phyloP scores from a whole-genome alignment of 1,284 basidiomycete genomes.

The Cutaneotrichosporon sp. region DNA sequence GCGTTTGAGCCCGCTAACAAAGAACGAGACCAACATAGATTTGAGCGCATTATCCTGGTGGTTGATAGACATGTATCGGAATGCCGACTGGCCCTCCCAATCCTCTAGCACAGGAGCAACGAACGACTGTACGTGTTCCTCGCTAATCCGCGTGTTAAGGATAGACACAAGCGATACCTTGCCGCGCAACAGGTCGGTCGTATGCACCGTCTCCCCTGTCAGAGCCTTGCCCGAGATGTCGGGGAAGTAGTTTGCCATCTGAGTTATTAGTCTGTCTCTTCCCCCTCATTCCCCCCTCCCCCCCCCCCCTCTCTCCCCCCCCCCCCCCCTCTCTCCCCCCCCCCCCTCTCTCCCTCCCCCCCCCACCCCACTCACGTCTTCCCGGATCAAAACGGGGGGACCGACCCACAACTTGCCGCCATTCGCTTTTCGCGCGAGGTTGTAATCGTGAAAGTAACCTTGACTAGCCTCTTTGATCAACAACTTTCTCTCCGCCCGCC shows the following conservation, averaged over 20 bases:
- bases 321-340: too few relatives aligned
- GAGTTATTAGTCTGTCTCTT: conserved; percentile 8
- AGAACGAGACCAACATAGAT: conserved; percentile 80
- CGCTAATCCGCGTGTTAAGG: conserved; percentile 78
- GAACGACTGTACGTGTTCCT: conserved; percentile 82
- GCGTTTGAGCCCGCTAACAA: conserved; percentile 69
- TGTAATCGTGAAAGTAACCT: conserved; percentile 89
- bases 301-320: neutral
- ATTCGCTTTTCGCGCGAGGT: conserved; percentile 64
- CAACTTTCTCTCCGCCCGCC: conserved; percentile 69
- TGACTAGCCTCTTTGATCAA: conserved; percentile 82
- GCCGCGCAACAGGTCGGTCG: conserved; percentile 71
- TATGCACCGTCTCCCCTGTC: conserved; percentile 66
- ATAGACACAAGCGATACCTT: conserved; percentile 78
- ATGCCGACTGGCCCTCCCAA: conserved; percentile 65
- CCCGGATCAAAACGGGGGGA: conserved; percentile 79
- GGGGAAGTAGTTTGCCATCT: conserved; percentile 90
- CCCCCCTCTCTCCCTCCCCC: too few relatives aligned
- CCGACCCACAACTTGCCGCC: conserved; percentile 97
- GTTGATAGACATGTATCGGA: conserved; percentile 84
- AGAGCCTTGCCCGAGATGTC: conserved; percentile 73
- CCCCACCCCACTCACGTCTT: conserved; percentile 85
- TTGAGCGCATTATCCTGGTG: conserved; percentile 88
- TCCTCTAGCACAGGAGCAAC: conserved; percentile 63
- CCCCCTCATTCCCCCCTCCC: neutral